Evolutionary conservation across 2,329 filamentous ascomycete species (phyloP), one percentile per base, ranked within the genome.

Genomic region (Erysiphe pulchra): DNA sequence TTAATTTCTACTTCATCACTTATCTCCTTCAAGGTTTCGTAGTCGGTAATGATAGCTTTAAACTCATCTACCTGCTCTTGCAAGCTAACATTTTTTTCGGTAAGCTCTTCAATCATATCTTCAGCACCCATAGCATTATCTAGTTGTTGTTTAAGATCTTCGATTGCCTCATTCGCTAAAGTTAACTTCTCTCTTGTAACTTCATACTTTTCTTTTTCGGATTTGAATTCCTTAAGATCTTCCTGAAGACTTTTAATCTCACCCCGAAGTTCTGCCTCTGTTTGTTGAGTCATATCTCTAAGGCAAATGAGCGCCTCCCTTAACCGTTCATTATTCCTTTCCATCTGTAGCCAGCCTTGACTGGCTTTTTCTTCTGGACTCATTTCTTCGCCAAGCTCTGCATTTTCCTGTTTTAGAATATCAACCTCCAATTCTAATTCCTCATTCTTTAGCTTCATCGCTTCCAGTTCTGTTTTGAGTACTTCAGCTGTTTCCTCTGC

Each of bases 1-100:
- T 93, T 93, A 54, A 83, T 73, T 59, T 94, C 86, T 3, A 98
- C 73, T 61, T 98, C 90, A 55, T 95, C 86, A 54, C 84, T 92
- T 53, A 95, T 75, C 57, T 98, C 87, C 58, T 85, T 86, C 45
- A 95, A 64, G 49, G 73, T 83, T 59, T 94, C 84, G 11, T 95
- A 69, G 51, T 95, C 87, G 50, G 86, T 79, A 49, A 95, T 80
- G 8, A 79, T 75, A 16, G 75, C 75, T 55, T 79, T 79, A 45
- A 94, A 70, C 57, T 93, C 79, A 50, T 84, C 79, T 39, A 94
- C 76, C 57, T 84, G 73, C 59, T 92, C 82, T 33, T 77, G 75
- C 57, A 92, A 77, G 50, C 70, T 71, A 65, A 90, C 77, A 56
- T 92, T 94, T 55, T 84, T 79, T 50, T 90, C 82, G 0, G 81